Evolutionary conservation across 2,329 filamentous ascomycete genomes (phyloP).

Genomic region (Fusarium cyanostomum): DNA sequence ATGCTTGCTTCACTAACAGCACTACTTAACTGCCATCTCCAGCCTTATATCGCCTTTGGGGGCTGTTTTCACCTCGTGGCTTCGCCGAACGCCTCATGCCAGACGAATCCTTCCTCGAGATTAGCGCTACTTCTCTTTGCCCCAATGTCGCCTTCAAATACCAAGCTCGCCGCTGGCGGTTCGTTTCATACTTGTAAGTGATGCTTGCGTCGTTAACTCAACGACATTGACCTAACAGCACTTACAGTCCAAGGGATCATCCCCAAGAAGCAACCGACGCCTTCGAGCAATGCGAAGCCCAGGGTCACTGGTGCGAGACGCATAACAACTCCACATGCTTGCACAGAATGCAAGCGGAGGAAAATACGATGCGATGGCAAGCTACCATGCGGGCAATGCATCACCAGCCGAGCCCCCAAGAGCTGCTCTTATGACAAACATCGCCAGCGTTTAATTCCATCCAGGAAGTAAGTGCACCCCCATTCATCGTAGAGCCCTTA

Average conservation of each 20-base stretch:
- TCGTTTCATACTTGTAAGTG: conserved; percentile 47
- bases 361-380: conserved; percentile 88
- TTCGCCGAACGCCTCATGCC: neutral
- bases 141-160: conserved; percentile 54
- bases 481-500: conserved; percentile 16
- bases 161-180: conserved; percentile 54
- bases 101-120: conserved; percentile 18
- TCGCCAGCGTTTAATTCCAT: conserved; percentile 78
- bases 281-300: conserved; percentile 49
- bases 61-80: conserved; percentile 28
- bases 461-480: conserved; percentile 70
- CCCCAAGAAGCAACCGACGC: conserved; percentile 58
- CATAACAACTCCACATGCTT: conserved; percentile 70
- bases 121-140: conserved; percentile 24
- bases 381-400: conserved; percentile 83
- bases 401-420: conserved; percentile 82
- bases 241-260: conserved; percentile 62
- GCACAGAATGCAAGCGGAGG: conserved; percentile 79
- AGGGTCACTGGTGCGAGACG: conserved; percentile 55
- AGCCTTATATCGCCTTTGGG: conserved; percentile 29
- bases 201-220: neutral
- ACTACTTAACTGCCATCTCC: conserved; percentile 33
- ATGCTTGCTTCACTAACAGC: conserved; percentile 27
- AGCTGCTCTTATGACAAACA: conserved; percentile 85
- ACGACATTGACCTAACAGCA: conserved; percentile 11